Base-by-base conservation (phyloP, 306 rosid genomes). In the Cicer bijugum region DNA sequence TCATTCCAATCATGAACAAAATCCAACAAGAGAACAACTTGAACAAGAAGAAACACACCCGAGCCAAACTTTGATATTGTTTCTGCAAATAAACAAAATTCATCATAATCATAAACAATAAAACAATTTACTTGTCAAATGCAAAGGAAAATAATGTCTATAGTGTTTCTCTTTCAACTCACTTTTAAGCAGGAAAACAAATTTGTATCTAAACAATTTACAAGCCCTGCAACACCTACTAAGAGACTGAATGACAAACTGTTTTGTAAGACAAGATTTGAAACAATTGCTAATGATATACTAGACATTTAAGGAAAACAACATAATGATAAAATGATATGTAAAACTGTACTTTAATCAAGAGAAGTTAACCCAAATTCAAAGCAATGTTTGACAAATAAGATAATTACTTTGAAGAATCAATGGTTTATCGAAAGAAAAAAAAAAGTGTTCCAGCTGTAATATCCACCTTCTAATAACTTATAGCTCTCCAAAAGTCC, bases 1-100 rank as follows among this genome's bases (percentile, higher is more conserved):
- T 95, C 99, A 78, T 95, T 95, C 99, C 99, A 95, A 80, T 91
- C 84, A 75, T 95, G 99, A 77, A 95, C 97, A 76, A 95, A 95
- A 85, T 91, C 99, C 88, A 95, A 84, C 90, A 95, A 74, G 72
- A 95, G 99, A 80, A 95, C 90, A 79, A 95, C 99, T 91, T 95
- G 99, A 75, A 95, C 97, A 7, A 95, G 97, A 77, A 95, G 99
- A 77, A 95, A 95, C 77, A 91, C 65, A 72, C 99, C 99, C 0
- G 99, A 90, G 67, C 99, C 99, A 74, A 95, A 95, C 86, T 90
- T 95, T 47, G 99, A 92, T 58, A 81, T 82, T 60, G 93, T 57
- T 78, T 90, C 97, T 95, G 93, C 83, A 80, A 60, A 62, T 42
- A 43, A 14, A 72, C 23, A 85, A 39, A 67, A 48, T 12, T 33